These are phyloP conservation scores for Trypanosomatidae sp. DNA, from an alignment of 208 protist species.

Conservation along the genomic window DNA sequence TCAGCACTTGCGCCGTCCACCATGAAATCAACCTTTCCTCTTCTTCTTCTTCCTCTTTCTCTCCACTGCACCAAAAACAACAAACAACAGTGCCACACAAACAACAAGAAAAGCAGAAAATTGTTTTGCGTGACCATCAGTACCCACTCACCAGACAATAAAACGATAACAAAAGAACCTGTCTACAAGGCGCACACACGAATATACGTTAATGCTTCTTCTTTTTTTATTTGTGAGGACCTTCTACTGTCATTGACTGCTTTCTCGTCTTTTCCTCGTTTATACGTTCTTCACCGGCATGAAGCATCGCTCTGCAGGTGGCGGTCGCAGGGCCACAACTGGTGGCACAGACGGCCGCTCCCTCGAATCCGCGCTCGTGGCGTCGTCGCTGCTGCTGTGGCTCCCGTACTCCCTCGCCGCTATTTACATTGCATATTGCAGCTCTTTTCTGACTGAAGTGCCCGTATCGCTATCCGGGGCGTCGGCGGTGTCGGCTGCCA, in stretches of 20 bases:
- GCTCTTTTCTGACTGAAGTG: slow-evolving; percentile 36
- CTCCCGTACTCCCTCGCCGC: slow-evolving; percentile 63
- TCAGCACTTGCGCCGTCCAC: too few relatives aligned
- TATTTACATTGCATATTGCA: slow-evolving; percentile 66
- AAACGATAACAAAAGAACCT: too few relatives aligned
- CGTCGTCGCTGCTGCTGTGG: slow-evolving; percentile 61
- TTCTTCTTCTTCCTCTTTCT: not conserved
- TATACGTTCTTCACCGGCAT: too few relatives aligned
- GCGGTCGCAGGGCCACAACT: slow-evolving; percentile 9
- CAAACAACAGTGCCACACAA: too few relatives aligned
- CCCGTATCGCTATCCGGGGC: not conserved
- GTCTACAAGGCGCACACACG: too few relatives aligned
- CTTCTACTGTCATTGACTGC: too few relatives aligned
- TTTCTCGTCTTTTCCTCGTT: not conserved
- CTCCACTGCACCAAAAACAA: not conserved
- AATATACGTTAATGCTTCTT: too few relatives aligned
- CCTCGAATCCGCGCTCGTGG: slow-evolving; percentile 36
- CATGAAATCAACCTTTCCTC: not conserved
- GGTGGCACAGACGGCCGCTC: slow-evolving; percentile 22
- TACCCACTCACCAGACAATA: too few relatives aligned
- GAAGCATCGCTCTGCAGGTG: slow-evolving; percentile 10
- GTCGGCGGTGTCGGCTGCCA: not conserved
- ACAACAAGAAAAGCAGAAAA: too few relatives aligned
- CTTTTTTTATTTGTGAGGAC: not conserved
- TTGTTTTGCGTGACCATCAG: too few relatives aligned